These are phyloP conservation scores for Cyclocybe aegerita DNA, from an alignment of 768 basidiomycete genomes.

Conservation along the genomic window DNA sequence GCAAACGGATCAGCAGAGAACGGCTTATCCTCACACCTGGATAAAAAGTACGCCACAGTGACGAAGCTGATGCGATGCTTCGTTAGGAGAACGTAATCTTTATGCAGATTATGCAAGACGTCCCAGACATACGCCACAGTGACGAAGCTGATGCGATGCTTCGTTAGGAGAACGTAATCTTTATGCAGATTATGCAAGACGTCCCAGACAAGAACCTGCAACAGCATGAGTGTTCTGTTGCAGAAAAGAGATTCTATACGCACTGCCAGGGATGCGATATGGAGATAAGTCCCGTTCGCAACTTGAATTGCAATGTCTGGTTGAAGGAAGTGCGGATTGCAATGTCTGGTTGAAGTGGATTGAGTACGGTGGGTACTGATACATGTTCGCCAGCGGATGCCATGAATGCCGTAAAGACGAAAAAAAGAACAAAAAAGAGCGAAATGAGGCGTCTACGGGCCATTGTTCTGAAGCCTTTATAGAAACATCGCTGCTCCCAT, in stretches of 20 bases:
- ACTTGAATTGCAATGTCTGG: conserved; percentile 1
- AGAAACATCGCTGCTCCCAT: too few relatives aligned
- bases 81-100: conserved; percentile 2
- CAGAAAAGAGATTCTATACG: background rate
- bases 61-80: background rate
- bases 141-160: background rate
- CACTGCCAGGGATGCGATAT: conserved; percentile 8
- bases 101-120: conserved; percentile 7
- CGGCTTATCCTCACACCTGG: conserved; percentile 1
- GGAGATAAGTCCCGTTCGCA: conserved; percentile 4
- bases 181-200: conserved; percentile 8
- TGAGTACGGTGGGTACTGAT: too few relatives aligned
- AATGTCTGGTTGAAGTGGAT: background rate
- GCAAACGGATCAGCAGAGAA: background rate
- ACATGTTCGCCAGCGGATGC: too few relatives aligned
- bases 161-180: conserved; percentile 2
- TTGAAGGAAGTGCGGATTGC: conserved; percentile 1
- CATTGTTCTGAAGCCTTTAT: too few relatives aligned
- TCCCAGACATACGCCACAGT: too few relatives aligned
- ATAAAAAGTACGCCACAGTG: conserved; percentile 7
- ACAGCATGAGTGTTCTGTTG: background rate
- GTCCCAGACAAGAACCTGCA: conserved; percentile 12
- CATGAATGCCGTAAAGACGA: too few relatives aligned
- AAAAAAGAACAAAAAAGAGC: too few relatives aligned
- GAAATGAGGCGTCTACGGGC: too few relatives aligned